Percentiles rank a stretch among this genome's conserved stretches.
Conservation (phyloP, 2,329 filamentous ascomycete genomes). For the Xylaria sp. region DNA sequence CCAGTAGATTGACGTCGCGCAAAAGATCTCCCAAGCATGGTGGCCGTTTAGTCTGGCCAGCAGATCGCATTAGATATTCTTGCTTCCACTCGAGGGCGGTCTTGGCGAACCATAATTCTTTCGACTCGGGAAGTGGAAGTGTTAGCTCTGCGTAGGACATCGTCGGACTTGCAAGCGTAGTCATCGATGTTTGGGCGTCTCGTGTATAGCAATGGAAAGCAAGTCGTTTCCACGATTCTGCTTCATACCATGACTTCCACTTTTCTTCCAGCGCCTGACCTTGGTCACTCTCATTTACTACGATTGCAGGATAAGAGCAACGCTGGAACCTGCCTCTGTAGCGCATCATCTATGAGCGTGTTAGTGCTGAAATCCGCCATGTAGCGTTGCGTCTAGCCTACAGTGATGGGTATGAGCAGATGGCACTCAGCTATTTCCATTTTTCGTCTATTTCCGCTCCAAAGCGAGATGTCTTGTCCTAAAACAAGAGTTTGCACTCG, state of each 20-base stretch:
- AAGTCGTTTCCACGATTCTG: slow-evolving; percentile 75
- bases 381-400: slow-evolving; percentile 44
- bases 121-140: slow-evolving; percentile 71
- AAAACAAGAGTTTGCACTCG: slow-evolving; percentile 62
- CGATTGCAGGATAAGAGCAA: slow-evolving; percentile 63
- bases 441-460: slow-evolving; percentile 66
- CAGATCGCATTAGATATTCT: slow-evolving; percentile 61
- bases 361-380: slow-evolving; percentile 35
- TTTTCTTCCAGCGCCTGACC: slow-evolving; percentile 69
- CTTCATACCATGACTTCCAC: slow-evolving; percentile 72
- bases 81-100: slow-evolving; percentile 73
- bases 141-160: slow-evolving; percentile 77
- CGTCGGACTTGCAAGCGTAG: slow-evolving; percentile 70
- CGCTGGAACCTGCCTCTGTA: slow-evolving; percentile 69
- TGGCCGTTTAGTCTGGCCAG: slow-evolving; percentile 54
- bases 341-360: slow-evolving; percentile 60
- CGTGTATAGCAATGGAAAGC: slow-evolving; percentile 73
- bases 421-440: slow-evolving; percentile 68
- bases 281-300: slow-evolving; percentile 64
- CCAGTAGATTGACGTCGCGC: slow-evolving; percentile 65
- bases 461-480: slow-evolving; percentile 62
- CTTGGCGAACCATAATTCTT: slow-evolving; percentile 73
- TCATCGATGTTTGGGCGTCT: slow-evolving; percentile 75
- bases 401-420: slow-evolving; percentile 58
- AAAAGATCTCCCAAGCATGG: slow-evolving; percentile 68